phyloP scores from a whole-genome alignment of 495 filamentous ascomycete species.

The Talaromyces stipitatus region DNA sequence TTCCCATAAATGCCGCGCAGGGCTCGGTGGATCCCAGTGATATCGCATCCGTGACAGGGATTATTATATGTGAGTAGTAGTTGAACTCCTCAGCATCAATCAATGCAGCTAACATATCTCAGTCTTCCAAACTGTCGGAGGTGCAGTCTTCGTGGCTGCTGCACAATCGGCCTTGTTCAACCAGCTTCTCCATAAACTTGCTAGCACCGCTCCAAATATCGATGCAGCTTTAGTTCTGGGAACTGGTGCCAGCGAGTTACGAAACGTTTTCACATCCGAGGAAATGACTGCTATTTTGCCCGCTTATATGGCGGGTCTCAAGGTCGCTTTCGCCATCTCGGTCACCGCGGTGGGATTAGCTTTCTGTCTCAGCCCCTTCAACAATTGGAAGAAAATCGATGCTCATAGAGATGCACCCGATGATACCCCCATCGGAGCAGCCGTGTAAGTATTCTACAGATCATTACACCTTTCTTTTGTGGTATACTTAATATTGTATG shows the following conservation, averaged over 20 bases:
- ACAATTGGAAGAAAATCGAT: too few relatives aligned
- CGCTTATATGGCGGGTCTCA: conserved; percentile 52
- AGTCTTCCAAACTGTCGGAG: conserved; percentile 52
- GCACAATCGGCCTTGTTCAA: conserved; percentile 56
- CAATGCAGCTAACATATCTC: background rate
- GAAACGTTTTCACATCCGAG: conserved; percentile 27
- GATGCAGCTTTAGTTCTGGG: conserved; percentile 30
- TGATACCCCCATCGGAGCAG: background rate
- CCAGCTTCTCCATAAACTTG: conserved; percentile 24
- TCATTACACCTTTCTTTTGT: too few relatives aligned
- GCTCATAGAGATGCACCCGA: background rate
- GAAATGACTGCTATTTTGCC: conserved; percentile 40
- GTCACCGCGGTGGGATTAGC: background rate
- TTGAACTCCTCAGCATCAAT: too few relatives aligned
- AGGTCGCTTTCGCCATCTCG: conserved; percentile 20
- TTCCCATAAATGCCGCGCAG: conserved; percentile 45
- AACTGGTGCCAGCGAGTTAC: conserved; percentile 46
- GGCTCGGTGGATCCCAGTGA: conserved; percentile 32
- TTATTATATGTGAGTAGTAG: conserved; percentile 16
- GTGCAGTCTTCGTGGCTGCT: conserved; percentile 58
- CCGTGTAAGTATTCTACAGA: too few relatives aligned
- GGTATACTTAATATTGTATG: too few relatives aligned
- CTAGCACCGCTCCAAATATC: conserved; percentile 29
- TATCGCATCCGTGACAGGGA: conserved; percentile 40
- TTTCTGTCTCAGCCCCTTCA: background rate